phyloP scores from a whole-genome alignment of 352 stramenopile genomes.

The Phytophthora foliorum region DNA sequence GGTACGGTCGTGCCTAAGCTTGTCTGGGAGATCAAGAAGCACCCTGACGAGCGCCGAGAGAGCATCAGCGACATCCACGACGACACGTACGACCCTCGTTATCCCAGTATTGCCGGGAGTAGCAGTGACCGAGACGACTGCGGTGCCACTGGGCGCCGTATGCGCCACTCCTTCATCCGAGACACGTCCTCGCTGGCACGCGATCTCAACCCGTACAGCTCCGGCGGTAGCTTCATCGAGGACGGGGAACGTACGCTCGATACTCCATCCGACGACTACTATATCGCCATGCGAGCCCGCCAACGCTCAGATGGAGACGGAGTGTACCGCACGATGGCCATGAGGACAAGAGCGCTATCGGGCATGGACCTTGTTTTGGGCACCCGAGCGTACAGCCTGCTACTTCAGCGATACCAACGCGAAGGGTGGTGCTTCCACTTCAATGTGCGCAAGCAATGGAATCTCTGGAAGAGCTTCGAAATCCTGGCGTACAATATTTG shows the following conservation, averaged over 20 bases:
- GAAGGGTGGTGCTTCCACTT: slow-evolving; percentile 86
- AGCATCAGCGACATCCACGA: slow-evolving; percentile 42
- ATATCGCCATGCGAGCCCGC: slow-evolving; percentile 25
- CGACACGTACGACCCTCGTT: slow-evolving; percentile 31
- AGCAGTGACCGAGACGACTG: slow-evolving; percentile 39
- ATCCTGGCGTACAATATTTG: slow-evolving; percentile 92
- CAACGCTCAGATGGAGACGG: slow-evolving; percentile 21
- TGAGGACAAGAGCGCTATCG: slow-evolving; percentile 55
- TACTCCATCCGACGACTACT: slow-evolving; percentile 34
- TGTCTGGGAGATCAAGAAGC: slow-evolving; percentile 69
- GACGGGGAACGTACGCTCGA: slow-evolving; percentile 35
- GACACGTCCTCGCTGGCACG: slow-evolving; percentile 26
- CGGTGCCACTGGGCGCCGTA: slow-evolving; percentile 19
- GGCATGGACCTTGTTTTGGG: slow-evolving; percentile 84
- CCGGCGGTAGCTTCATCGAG: slow-evolving; percentile 21
- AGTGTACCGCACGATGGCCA: slow-evolving; percentile 33
- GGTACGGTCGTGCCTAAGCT: slow-evolving; percentile 86
- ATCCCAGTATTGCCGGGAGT: slow-evolving; percentile 27
- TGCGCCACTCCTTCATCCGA: slow-evolving; percentile 46
- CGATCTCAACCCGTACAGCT: slow-evolving; percentile 29
- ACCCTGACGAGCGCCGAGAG: slow-evolving; percentile 32
- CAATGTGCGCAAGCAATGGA: slow-evolving; percentile 86
- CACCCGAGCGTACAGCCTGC: slow-evolving; percentile 74
- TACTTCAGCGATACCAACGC: slow-evolving; percentile 81
- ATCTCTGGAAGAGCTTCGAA: slow-evolving; percentile 90